Percentiles rank a stretch among this genome's conserved stretches.
Evolutionary conservation across 2,329 filamentous ascomycete species (phyloP).

Genomic region (Grosmannia clavigera): DNA sequence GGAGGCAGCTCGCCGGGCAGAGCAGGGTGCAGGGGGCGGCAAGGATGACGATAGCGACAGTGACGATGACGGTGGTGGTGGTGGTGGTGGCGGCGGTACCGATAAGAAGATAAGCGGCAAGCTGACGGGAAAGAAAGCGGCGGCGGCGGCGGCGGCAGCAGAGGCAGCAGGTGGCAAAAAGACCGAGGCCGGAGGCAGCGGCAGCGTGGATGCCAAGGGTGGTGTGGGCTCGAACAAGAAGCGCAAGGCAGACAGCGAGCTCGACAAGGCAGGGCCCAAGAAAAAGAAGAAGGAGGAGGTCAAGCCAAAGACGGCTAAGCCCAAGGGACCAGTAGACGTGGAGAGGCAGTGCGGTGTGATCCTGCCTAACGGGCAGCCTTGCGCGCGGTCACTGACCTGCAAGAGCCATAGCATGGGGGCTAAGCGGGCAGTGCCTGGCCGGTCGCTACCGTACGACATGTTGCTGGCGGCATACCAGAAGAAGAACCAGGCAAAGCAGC

Average conservation of each 20-base stretch:
- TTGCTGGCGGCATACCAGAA: conserved; percentile 80
- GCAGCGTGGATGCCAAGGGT: conserved; percentile 47
- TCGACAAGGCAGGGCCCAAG: conserved; percentile 72
- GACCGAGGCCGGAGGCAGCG: conserved; percentile 43
- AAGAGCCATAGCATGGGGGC: conserved; percentile 94
- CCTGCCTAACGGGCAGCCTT: conserved; percentile 73
- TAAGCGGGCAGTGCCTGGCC: conserved; percentile 75
- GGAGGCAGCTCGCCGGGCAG: conserved; percentile 40
- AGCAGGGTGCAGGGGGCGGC: conserved; percentile 32
- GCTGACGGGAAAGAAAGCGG: conserved; percentile 13
- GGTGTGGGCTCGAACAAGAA: conserved; percentile 40
- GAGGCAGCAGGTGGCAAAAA: conserved; percentile 16
- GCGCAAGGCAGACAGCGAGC: conserved; percentile 61
- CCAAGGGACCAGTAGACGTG: conserved; percentile 86
- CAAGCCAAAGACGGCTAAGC: conserved; percentile 71
- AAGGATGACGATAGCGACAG: conserved; percentile 26
- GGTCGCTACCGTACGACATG: conserved; percentile 87
- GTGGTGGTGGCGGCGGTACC: conserved; percentile 15
- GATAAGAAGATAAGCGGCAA: conserved; percentile 18
- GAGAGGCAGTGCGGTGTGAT: conserved; percentile 87
- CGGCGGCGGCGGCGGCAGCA: conserved; percentile 19
- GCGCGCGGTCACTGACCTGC: conserved; percentile 79
- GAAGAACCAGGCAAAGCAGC: conserved; percentile 97
- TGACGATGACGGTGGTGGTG: conserved; percentile 17
- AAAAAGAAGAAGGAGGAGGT: conserved; percentile 95